Base-by-base conservation (phyloP, 352 stramenopile species). In the Phytophthora nicotianae region DNA sequence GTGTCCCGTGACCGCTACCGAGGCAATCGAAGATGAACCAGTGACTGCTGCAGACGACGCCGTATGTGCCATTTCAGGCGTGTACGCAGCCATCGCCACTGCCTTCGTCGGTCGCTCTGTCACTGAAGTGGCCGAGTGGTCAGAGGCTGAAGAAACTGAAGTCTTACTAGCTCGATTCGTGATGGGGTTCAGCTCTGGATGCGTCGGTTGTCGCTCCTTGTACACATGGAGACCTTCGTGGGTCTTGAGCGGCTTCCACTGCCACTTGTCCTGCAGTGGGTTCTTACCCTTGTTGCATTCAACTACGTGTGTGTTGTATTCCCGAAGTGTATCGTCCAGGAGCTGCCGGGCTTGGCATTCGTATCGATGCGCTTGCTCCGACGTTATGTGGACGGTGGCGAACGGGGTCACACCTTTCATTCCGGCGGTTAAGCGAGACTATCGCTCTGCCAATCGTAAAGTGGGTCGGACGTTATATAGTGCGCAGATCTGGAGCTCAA, bases 191-290 rank as follows among this genome's bases (percentile, higher is more conserved):
- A 72, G n/a, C 37, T 58, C 62, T 9, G 57, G 57, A 23, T 72
- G 51, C 3, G 47, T 72, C 16, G 67, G 67, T 16, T 72, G 67
- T 23, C 67, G 62, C 53, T 75, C 67, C 33, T 81, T 71, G 42
- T 57, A 81, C 5, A 75, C 58, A 37, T 37, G 56, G 42, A 81
- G 69, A 14, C 61, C 46, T 11, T 73, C 47, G 16, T 57, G 53
- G 1, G 62, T 72, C 47, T 69, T 69, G 24, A 75, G 53, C 4
- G 62, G 51, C 23, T 75, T 75, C 67, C 67, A 75, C 38, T 65
- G 41, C 67, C 67, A 75, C 23, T 72, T 75, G 53, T 75, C 53
- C 9, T 65, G 67, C 46, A 75, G 32, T 9, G 48, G 57, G 40
- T 68, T 72, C 47, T 50, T 65, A 20, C 37, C 52, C 1, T 23